Evolutionary conservation across 1,139 yeast genomes (phyloP), one percentile per base, ranked within the genome.

Genomic region (Candida smagusa): DNA sequence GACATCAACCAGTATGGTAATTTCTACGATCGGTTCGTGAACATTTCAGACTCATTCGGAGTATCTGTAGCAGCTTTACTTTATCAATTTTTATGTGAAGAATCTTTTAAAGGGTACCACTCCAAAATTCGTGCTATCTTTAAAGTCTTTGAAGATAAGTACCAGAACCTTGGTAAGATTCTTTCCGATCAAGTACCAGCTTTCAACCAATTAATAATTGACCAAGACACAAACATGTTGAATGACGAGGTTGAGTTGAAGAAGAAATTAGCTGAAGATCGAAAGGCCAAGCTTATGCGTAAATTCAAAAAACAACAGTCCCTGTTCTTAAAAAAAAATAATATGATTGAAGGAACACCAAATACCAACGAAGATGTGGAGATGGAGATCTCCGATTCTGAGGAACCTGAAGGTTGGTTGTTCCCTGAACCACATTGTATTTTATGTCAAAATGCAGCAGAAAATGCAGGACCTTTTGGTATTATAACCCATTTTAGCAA

Each of bases 351-450:
- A 19, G 47, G 43, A n/a, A 66, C 62, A 25, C 33, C 50, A 31
- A 57, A 61, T 34, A 30, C 31, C 9, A 16, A 28, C 4, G 21
- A 30, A 9, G 74, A 67, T 28, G 54, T 56, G 7, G 75, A 68
- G 30, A 67, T 68, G 62, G 71, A 63, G 37, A 9, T 11, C n/a
- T 28, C 25, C 7, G 47, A 41, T 12, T 22, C 12, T 11, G 43
- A 41, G 12, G 58, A 61, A 19, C 36, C 45, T 21, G 61, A 52
- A 2, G 74, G 69, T 6, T 86, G 95, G 95, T 65, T 65, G 28
- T 88, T 77, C 50, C 95, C 96, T 0, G 84, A 81, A 30, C 82
- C 83, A 28, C 84, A 81, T 43, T 92, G 98, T 56, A 83, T 90
- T 29, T 70, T 92, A 23, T 92, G 98, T 57, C 95, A 90, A 50